Evolutionary conservation across 495 filamentous ascomycete genomes (phyloP).

Genomic region (Talaromyces ruber): DNA sequence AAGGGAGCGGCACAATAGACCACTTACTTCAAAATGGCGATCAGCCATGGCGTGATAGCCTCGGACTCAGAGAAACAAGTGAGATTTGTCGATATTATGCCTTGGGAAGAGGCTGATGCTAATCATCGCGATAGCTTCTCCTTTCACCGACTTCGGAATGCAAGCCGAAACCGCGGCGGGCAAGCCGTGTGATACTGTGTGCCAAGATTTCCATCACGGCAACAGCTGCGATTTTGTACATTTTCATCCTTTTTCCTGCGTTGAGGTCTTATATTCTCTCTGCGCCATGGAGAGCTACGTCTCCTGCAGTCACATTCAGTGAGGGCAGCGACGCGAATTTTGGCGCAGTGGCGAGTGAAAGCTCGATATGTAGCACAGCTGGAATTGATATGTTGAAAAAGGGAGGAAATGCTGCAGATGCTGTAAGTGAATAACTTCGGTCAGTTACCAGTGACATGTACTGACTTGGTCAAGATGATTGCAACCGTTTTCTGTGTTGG

Average conservation of each 20-base stretch:
- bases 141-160: not conserved
- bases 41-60: not conserved
- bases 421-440: constrained; percentile 26
- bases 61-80: constrained; percentile 4
- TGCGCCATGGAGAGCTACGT: not conserved
- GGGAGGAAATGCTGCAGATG: constrained; percentile 72
- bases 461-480: constrained; percentile 36
- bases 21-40: not conserved
- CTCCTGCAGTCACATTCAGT: not conserved
- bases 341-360: constrained; percentile 79
- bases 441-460: not conserved
- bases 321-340: constrained; percentile 24
- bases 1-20: not conserved
- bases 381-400: constrained; percentile 60
- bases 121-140: not conserved
- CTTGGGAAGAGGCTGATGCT: not conserved
- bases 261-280: not conserved
- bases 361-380: constrained; percentile 63
- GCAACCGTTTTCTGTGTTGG: constrained; percentile 69
- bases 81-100: not conserved
- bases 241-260: not conserved
- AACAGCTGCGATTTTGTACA: not conserved
- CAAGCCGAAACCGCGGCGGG: not conserved
- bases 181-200: not conserved
- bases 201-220: not conserved